These are phyloP conservation scores for Leishmania braziliensis DNA, from an alignment of 208 protist species.

Conservation along the genomic window DNA sequence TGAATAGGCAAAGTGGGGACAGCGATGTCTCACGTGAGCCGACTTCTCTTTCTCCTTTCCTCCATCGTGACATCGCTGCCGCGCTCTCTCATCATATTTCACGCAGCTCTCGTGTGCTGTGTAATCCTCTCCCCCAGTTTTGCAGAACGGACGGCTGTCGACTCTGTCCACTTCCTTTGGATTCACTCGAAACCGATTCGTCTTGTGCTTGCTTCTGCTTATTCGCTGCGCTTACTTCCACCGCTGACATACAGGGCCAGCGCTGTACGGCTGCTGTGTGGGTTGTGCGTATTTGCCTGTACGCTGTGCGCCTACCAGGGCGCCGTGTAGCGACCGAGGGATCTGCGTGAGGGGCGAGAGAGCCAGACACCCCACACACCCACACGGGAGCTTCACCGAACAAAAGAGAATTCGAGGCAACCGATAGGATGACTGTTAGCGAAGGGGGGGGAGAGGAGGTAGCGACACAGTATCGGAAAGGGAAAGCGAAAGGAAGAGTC, in stretches of 20 bases:
- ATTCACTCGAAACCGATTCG: background rate
- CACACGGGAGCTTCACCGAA: slow-evolving; percentile 5
- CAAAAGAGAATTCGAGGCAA: background rate
- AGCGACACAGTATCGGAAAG: no score
- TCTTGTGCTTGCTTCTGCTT: background rate
- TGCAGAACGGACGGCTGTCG: background rate
- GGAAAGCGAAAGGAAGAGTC: no score
- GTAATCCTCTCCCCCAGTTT: background rate
- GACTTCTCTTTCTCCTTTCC: background rate
- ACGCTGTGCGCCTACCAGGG: no score
- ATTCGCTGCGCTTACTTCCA: background rate
- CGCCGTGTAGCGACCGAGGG: background rate
- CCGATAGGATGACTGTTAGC: background rate
- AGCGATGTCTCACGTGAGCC: background rate
- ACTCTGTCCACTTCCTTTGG: background rate
- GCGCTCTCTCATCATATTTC: background rate
- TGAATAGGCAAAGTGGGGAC: background rate
- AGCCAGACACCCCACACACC: slow-evolving; percentile 7
- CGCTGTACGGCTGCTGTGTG: background rate
- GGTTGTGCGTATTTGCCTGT: background rate
- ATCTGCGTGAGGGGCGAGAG: no score
- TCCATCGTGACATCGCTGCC: background rate
- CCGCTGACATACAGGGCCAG: no score
- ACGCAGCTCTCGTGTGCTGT: background rate
- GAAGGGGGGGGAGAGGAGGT: background rate